Percentiles rank a stretch among this genome's conserved stretches.
Evolutionary conservation across 2,329 filamentous ascomycete genomes (phyloP).

Genomic region (Zymoseptoria tritici): DNA sequence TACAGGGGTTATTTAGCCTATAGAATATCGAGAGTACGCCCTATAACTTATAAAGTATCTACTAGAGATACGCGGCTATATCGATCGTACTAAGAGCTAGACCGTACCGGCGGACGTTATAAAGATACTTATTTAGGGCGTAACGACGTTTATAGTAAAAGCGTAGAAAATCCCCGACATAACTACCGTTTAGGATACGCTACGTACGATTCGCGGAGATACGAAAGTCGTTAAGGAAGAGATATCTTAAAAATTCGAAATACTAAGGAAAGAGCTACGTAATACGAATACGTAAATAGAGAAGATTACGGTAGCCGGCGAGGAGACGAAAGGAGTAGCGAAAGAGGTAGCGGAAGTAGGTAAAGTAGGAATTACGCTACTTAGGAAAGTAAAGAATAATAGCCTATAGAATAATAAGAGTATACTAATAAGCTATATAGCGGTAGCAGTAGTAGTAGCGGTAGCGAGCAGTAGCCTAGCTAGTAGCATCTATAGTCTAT

Average conservation of each 20-base stretch:
- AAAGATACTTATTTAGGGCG: conserved; percentile 3
- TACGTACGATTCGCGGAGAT: conserved; percentile 1
- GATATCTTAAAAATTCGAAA: neutral
- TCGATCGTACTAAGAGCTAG: conserved; percentile 4
- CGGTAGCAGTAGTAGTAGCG: conserved; percentile 1
- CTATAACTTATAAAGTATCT: conserved; percentile 6
- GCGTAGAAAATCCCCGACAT: conserved; percentile 4
- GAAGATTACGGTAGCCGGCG: neutral
- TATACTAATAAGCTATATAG: conserved; percentile 4
- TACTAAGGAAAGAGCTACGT: neutral
- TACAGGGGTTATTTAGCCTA: neutral
- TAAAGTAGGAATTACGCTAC: conserved; percentile 1
- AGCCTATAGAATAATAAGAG: conserved; percentile 4
- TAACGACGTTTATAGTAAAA: conserved; percentile 3
- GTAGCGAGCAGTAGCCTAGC: conserved; percentile 2
- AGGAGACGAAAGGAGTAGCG: neutral
- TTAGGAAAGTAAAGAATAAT: conserved; percentile 2
- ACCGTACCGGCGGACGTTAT: neutral
- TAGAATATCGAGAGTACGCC: conserved; percentile 5
- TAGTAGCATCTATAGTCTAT: conserved; percentile 2
- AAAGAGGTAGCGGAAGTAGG: neutral
- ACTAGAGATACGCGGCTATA: conserved; percentile 5
- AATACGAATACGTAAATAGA: neutral
- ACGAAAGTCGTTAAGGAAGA: conserved; percentile 1
- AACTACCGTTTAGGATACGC: conserved; percentile 3